phyloP scores from a whole-genome alignment of 345 rosid genomes.

The Dipteronia dyeriana region DNA sequence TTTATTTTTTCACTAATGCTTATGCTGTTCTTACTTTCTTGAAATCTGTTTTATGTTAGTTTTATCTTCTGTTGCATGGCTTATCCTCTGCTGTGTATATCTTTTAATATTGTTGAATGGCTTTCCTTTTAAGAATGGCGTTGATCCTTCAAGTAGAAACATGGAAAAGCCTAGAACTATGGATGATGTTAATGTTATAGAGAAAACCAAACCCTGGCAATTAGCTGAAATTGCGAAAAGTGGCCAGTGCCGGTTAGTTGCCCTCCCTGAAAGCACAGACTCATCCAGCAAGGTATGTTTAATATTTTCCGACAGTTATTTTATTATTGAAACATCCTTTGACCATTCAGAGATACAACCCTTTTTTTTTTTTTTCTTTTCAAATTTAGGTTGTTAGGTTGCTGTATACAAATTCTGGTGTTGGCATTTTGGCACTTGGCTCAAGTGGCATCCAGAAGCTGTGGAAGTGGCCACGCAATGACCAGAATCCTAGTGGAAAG shows the following conservation, averaged over 20 bases:
- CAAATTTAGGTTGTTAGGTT: constrained; percentile 74
- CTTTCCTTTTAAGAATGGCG: constrained; percentile 65
- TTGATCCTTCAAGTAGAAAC: constrained; percentile 74
- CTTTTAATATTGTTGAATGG: neutral
- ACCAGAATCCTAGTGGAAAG: constrained; percentile 84
- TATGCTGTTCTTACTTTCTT: constrained; percentile 9
- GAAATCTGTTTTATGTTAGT: neutral
- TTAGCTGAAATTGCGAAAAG: constrained; percentile 72
- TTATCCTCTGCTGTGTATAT: neutral
- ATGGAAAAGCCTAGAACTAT: constrained; percentile 71
- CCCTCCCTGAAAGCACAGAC: constrained; percentile 73
- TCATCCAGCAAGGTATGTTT: constrained; percentile 75
- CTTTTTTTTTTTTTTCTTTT: neutral
- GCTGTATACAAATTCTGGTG: constrained; percentile 80
- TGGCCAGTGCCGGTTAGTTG: constrained; percentile 65
- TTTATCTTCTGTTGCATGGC: neutral
- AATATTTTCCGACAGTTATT: constrained; percentile 2
- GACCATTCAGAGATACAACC: constrained; percentile 8
- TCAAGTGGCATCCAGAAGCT: constrained; percentile 74
- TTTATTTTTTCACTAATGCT: neutral
- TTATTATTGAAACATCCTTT: neutral
- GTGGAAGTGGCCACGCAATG: constrained; percentile 77
- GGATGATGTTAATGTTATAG: constrained; percentile 63
- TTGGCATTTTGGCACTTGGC: constrained; percentile 83
- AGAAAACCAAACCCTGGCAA: constrained; percentile 80